Conservation (phyloP, 108 stramenopile species). For the Cyclotella atomus region DNA sequence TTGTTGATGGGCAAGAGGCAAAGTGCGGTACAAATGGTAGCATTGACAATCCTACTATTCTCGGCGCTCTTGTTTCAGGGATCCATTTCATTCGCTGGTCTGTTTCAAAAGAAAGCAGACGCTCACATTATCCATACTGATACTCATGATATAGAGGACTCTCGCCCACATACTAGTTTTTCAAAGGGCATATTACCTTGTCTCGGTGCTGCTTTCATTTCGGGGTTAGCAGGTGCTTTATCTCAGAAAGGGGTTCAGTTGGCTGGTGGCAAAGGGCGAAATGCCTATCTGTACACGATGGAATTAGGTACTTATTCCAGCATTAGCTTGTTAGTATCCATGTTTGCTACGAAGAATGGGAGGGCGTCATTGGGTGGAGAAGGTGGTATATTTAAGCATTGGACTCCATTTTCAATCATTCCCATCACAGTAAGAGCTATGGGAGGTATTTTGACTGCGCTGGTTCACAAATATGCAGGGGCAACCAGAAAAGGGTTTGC, state of each 20-base stretch:
- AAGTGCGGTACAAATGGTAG: constrained; percentile 75
- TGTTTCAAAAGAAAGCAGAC: constrained; percentile 30
- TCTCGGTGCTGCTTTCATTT: constrained; percentile 75
- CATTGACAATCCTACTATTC: constrained; percentile 71
- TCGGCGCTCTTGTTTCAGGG: constrained; percentile 79
- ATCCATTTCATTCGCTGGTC: constrained; percentile 33
- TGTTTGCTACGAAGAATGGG: constrained; percentile 48
- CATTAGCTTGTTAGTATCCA: constrained; percentile 53
- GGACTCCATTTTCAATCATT: constrained; percentile 50
- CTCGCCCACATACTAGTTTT: constrained; percentile 41
- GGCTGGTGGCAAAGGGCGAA: constrained; percentile 61
- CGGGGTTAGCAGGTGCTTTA: constrained; percentile 86
- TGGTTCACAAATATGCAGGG: constrained; percentile 83
- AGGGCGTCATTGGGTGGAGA: constrained; percentile 44
- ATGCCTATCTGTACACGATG: constrained; percentile 80
- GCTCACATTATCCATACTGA: constrained; percentile 2
- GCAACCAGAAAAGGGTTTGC: constrained; percentile 78
- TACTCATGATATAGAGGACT: constrained; percentile 5
- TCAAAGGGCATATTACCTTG: constrained; percentile 68
- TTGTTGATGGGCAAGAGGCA: constrained; percentile 84
- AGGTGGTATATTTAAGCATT: constrained; percentile 47
- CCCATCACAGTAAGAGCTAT: constrained; percentile 61
- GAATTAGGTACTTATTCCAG: constrained; percentile 70
- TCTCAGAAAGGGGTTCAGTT: constrained; percentile 85
- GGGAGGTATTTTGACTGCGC: constrained; percentile 84